Evolutionary conservation across 805 yeast genomes (phyloP).

Genomic region (Clavispora vitiphila): DNA sequence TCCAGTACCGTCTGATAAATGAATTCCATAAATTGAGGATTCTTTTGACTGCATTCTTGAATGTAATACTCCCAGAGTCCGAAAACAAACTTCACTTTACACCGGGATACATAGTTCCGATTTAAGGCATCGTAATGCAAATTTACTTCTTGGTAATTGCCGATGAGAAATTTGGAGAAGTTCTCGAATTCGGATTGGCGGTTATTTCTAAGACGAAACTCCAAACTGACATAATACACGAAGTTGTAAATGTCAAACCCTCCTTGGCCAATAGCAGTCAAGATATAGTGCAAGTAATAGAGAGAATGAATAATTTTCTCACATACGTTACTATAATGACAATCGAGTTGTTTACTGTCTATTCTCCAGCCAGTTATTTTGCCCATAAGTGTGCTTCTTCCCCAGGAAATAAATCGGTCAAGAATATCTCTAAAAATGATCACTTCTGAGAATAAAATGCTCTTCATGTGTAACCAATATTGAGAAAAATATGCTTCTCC

Average conservation of each 20-base stretch:
- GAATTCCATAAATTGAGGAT: conserved; percentile 17
- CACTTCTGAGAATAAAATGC: conserved; percentile 42
- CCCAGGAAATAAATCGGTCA: conserved; percentile 28
- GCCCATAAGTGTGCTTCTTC: background rate
- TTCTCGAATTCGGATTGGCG: conserved; percentile 11
- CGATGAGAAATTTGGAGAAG: conserved; percentile 25
- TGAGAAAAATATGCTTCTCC: conserved; percentile 16
- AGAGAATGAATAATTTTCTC: conserved; percentile 34
- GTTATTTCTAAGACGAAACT: conserved; percentile 27
- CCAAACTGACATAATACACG: conserved; percentile 47
- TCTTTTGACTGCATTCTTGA: conserved; percentile 19
- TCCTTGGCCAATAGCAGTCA: conserved; percentile 55
- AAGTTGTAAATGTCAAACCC: conserved; percentile 63
- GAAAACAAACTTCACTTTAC: conserved; percentile 42
- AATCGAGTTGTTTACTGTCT: conserved; percentile 16
- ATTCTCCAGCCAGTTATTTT: background rate
- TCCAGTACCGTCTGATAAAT: conserved; percentile 29
- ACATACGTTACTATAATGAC: conserved; percentile 24
- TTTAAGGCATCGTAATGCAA: conserved; percentile 24
- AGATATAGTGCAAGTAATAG: conserved; percentile 42
- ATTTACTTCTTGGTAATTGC: conserved; percentile 30
- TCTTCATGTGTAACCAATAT: conserved; percentile 38
- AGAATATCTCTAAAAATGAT: conserved; percentile 48
- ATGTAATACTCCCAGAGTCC: conserved; percentile 45
- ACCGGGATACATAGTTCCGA: conserved; percentile 22